Percentiles rank a stretch among this genome's conserved stretches.
These are phyloP conservation scores for Primulina huaijiensis DNA, from an alignment of 257 asterid species.

Conservation along the genomic window DNA sequence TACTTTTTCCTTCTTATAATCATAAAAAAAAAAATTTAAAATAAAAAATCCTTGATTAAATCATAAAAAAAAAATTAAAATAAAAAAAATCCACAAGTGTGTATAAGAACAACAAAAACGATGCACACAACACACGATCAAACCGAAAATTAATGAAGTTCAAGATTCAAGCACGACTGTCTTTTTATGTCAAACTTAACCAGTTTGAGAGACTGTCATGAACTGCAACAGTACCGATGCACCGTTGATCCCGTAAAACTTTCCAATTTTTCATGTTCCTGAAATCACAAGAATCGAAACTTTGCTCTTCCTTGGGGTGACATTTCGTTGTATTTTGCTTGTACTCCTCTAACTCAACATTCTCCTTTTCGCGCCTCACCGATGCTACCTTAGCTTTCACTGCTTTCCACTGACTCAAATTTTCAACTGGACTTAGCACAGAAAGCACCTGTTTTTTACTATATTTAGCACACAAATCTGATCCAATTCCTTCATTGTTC, in stretches of 20 bases:
- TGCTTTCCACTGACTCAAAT: conserved; percentile 65
- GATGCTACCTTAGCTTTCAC: conserved; percentile 46
- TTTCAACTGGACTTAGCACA: conserved; percentile 76
- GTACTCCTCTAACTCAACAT: conserved; percentile 24
- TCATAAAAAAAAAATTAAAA: too few species aligned
- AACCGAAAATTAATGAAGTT: too few species aligned
- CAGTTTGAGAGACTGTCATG: conserved; percentile 64
- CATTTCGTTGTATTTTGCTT: conserved; percentile 12
- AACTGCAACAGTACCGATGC: conserved; percentile 29
- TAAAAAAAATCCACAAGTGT: too few species aligned
- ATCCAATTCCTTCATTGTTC: conserved; percentile 23
- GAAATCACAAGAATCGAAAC: conserved; percentile 15
- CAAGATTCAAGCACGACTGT: too few species aligned
- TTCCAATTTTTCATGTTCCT: conserved; percentile 3
- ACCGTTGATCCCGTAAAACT: neutral
- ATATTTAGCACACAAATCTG: conserved; percentile 21
- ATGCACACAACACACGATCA: too few species aligned
- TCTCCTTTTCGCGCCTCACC: conserved; percentile 43
- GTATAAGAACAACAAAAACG: too few species aligned
- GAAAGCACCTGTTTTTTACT: conserved; percentile 29
- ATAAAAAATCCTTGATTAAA: too few species aligned
- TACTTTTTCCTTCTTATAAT: too few species aligned
- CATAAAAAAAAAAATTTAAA: too few species aligned
- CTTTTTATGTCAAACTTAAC: conserved; percentile 26
- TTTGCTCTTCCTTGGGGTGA: conserved; percentile 6